Evolutionary conservation across 2,329 filamentous ascomycete genomes (phyloP), one percentile per base, ranked within the genome.

Genomic region (Fusarium pseudograminearum): DNA sequence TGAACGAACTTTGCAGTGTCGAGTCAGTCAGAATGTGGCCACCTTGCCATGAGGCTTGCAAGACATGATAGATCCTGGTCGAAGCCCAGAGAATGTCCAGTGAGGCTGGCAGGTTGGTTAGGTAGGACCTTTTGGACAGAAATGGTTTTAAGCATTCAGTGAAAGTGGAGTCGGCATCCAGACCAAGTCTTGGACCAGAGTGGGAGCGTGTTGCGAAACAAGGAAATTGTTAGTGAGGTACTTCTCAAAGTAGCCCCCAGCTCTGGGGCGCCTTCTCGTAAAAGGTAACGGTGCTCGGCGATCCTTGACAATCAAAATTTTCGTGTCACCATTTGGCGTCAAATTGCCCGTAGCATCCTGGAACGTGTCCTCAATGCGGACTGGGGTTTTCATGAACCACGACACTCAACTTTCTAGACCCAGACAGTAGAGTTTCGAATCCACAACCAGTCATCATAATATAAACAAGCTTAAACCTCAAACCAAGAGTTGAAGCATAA

Each of bases 181-280:
- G 67, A 47, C 52, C 36, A 34, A 41, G 53, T 47, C 44, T 47
- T 59, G 61, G 45, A 41, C 46, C 28, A 20, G 28, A 38, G 26
- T 36, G 42, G n/a, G 38, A 24, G 33, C 12, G 51, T 48, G 71
- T 72, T 31, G 22, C 42, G 31, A 38, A 47, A 65, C 51, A 41
- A 54, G 53, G 48, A 75, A 80, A 80, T 80, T 81, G 79, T 81
- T 81, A 81, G 72, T 65, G 78, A 45, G 76, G 72, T 80, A 81
- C 80, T 71, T 80, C 55, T 55, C 57, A 42, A 41, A 65, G 69
- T 54, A 61, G 45, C 48, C 60, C 52, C 61, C 51, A 45, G 57
- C 48, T 69, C 69, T 70, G 67, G 67, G 67, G 67, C 72, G 72
- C 69, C 60, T 69, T 68, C 57, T 70, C 68, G 67, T 69, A 73